Conservation (phyloP, 768 basidiomycete species). For the Calocera cornea region DNA sequence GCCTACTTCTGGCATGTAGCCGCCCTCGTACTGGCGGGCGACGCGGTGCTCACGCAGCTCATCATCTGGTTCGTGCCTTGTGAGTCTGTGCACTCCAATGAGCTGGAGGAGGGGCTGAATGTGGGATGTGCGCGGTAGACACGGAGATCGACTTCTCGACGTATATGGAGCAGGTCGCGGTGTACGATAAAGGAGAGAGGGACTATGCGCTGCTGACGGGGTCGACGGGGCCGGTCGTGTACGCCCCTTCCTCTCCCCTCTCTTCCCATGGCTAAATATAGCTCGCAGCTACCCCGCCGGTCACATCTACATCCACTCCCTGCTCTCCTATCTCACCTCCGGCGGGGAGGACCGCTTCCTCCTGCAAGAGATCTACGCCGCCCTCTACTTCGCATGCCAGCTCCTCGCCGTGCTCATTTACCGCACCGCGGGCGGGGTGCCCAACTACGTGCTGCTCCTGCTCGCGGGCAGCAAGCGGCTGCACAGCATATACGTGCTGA, state of each 20-base stretch:
- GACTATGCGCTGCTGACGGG: constrained; percentile 73
- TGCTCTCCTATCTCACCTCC: constrained; percentile 51
- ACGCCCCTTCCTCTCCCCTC: constrained; percentile 21
- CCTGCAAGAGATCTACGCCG: constrained; percentile 68
- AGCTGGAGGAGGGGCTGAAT: not conserved
- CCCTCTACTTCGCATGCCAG: constrained; percentile 57
- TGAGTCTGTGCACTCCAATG: constrained; percentile 29
- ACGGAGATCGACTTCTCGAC: constrained; percentile 98
- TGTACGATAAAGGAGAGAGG: constrained; percentile 67
- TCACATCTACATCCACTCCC: constrained; percentile 68
- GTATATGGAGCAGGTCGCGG: constrained; percentile 76
- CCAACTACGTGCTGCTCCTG: constrained; percentile 59
- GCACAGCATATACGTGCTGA: constrained; percentile 82
- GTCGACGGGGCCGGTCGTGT: constrained; percentile 91
- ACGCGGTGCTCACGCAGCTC: constrained; percentile 63
- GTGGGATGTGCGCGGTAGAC: constrained; percentile 39
- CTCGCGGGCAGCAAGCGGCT: constrained; percentile 82
- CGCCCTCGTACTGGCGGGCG: constrained; percentile 50
- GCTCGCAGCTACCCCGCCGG: constrained; percentile 81
- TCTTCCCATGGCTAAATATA: not conserved
- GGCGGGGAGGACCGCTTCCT: constrained; percentile 32
- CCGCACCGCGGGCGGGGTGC: constrained; percentile 39
- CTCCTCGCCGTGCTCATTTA: constrained; percentile 57
- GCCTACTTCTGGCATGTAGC: constrained; percentile 57
- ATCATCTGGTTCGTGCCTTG: constrained; percentile 75